These are phyloP conservation scores for Venturia nashicola DNA, from an alignment of 2,329 filamentous ascomycete genomes.

Conservation along the genomic window DNA sequence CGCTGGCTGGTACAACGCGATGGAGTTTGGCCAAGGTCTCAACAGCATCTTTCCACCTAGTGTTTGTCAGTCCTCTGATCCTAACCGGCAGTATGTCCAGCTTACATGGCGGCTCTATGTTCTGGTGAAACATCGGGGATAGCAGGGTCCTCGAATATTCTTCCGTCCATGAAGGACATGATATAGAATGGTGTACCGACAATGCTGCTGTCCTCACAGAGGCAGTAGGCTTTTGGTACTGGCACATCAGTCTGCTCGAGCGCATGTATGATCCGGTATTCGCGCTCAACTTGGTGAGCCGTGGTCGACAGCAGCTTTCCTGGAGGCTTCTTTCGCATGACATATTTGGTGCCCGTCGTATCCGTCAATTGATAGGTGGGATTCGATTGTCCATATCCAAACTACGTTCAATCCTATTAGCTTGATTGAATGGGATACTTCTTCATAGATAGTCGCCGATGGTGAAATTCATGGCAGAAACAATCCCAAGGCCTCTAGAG, in stretches of 20 bases:
- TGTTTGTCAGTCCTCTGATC: neutral
- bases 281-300: slow-evolving; percentile 91
- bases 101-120: slow-evolving; percentile 60
- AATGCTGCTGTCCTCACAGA: slow-evolving; percentile 71
- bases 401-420: slow-evolving; percentile 39
- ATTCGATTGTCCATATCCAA: slow-evolving; percentile 94
- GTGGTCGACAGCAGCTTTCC: slow-evolving; percentile 85
- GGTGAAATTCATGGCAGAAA: neutral
- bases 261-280: slow-evolving; percentile 82
- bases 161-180: slow-evolving; percentile 89
- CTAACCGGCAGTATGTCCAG: neutral
- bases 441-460: neutral
- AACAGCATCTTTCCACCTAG: slow-evolving; percentile 70
- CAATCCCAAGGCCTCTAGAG: neutral
- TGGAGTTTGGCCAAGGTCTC: slow-evolving; percentile 79
- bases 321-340: slow-evolving; percentile 97
- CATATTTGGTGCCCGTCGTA: slow-evolving; percentile 57
- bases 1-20: slow-evolving; percentile 50
- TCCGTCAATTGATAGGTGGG: slow-evolving; percentile 88
- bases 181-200: slow-evolving; percentile 92
- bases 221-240: slow-evolving; percentile 68
- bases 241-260: slow-evolving; percentile 70
- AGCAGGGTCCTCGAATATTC: slow-evolving; percentile 81
- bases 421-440: neutral
- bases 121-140: slow-evolving; percentile 59